Base-by-base conservation (phyloP, 1,284 basidiomycete genomes). In the Apiotrichum gracile region DNA sequence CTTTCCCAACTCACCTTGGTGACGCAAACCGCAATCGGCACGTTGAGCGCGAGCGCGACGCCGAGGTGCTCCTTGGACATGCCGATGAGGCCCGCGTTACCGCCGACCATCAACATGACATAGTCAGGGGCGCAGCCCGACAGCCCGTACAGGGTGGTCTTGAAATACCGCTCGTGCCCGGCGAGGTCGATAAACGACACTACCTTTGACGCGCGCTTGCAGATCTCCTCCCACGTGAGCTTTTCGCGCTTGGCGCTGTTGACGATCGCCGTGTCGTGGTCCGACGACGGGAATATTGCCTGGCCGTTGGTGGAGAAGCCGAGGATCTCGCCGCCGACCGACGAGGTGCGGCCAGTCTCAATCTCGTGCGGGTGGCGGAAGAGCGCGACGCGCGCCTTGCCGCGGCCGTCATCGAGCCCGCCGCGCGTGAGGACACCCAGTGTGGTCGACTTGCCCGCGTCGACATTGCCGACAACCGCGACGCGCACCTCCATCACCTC, bases 41-140 rank as follows among this genome's bases (percentile, higher is more conserved):
- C 88, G 63, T 86, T 90, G 44, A 99, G 78, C 2, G 94, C 94
- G 0, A 99, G 79, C 0, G 94, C 86, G 52, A 98, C 93, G 1
- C 94, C 91, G 14, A 97, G 78, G 74, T 97, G 94, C 71, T 94
- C 91, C 61, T 97, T 97, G 26, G 89, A 92, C 94, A 97, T 97
- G 43, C 96, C 96, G 55, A 97, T 96, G 46, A 98, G 73, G 1
- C 81, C 82, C 2, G 96, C 94, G 70, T 99, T 99, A 1, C 85
- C 93, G 27, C 93, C 96, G 13, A 98, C 89, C 78, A 97, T 94
- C 48, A 99, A 79, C 61, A 97, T 85, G 17, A 97, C 91, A 73
- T 92, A 96, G 52, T 96, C 96, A 1, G 94, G 92, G 1, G 91
- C 85, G 31, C 90, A 91, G 9, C 92, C 94, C 0, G 93, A 96